Conservation (phyloP, 371 early-diverging fungal genomes). For the Sporodiniella umbellata region DNA sequence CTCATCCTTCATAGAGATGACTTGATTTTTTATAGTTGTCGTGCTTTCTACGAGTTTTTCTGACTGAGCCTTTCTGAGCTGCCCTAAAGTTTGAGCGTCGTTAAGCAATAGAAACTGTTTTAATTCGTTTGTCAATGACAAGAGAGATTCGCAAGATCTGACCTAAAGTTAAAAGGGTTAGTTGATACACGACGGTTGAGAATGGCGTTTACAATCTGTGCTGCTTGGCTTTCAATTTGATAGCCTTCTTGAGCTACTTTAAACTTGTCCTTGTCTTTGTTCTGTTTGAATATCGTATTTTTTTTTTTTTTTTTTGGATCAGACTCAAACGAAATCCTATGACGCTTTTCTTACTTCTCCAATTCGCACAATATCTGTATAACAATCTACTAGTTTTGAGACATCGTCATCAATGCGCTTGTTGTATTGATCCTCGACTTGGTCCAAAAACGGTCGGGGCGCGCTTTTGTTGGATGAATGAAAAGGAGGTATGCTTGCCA, state of each 20-base stretch:
- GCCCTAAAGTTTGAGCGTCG: slow-evolving; percentile 63
- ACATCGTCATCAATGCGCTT: slow-evolving; percentile 62
- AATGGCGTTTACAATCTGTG: slow-evolving; percentile 68
- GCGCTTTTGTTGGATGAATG: neutral
- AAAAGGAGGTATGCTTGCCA: slow-evolving; percentile 14
- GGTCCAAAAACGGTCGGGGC: slow-evolving; percentile 23
- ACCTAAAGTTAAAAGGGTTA: too few species aligned
- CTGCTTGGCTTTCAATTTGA: slow-evolving; percentile 65
- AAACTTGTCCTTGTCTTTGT: slow-evolving; percentile 66
- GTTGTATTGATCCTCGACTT: slow-evolving; percentile 62
- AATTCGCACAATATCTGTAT: slow-evolving; percentile 60
- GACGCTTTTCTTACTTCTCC: slow-evolving; percentile 45
- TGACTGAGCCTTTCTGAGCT: slow-evolving; percentile 32
- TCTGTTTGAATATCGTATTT: slow-evolving; percentile 11
- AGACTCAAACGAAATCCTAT: neutral
- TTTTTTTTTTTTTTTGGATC: neutral
- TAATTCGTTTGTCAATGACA: slow-evolving; percentile 63
- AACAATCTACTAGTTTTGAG: slow-evolving; percentile 57
- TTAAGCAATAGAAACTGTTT: slow-evolving; percentile 66
- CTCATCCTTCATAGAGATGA: slow-evolving; percentile 27
- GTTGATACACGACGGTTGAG: too few species aligned
- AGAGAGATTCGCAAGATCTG: slow-evolving; percentile 61
- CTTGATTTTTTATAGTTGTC: slow-evolving; percentile 29
- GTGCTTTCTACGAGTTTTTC: slow-evolving; percentile 25
- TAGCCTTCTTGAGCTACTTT: slow-evolving; percentile 73